Evolutionary conservation across 257 asterid species (phyloP).

Genomic region (Galeopsis tetrahit): DNA sequence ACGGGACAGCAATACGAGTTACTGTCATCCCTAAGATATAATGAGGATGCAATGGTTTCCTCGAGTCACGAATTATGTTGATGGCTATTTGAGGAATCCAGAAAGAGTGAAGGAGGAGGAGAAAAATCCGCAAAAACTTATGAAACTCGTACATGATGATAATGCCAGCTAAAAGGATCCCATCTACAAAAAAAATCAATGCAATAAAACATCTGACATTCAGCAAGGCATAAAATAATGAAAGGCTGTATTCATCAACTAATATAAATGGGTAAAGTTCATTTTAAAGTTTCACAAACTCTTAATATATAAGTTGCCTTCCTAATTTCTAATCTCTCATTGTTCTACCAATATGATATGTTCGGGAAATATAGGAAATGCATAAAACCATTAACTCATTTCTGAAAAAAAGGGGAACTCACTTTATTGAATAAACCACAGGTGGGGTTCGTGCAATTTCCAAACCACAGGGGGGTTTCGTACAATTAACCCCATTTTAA

Average conservation of each 20-base stretch:
- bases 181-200: conserved; percentile 66
- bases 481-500: not conserved
- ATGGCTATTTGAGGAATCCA: conserved; percentile 94
- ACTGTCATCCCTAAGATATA: conserved; percentile 84
- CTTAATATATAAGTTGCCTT: not conserved
- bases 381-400: too few relatives aligned
- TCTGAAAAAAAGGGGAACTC: too few relatives aligned
- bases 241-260: not conserved
- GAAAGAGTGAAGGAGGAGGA: conserved; percentile 86
- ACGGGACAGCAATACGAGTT: conserved; percentile 86
- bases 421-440: too few relatives aligned
- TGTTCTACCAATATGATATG: not conserved
- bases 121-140: conserved; percentile 66
- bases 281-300: not conserved
- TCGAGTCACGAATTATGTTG: conserved; percentile 81
- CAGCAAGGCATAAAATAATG: not conserved
- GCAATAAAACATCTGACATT: conserved; percentile 24
- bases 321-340: not conserved
- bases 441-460: too few relatives aligned
- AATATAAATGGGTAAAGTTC: not conserved
- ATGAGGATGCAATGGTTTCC: conserved; percentile 95
- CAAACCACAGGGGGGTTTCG: too few relatives aligned
- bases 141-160: conserved; percentile 91
- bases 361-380: too few relatives aligned
- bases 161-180: conserved; percentile 90